These are phyloP conservation scores for Thalassiosira mediterranea DNA, from an alignment of 352 stramenopile species.

Conservation along the genomic window DNA sequence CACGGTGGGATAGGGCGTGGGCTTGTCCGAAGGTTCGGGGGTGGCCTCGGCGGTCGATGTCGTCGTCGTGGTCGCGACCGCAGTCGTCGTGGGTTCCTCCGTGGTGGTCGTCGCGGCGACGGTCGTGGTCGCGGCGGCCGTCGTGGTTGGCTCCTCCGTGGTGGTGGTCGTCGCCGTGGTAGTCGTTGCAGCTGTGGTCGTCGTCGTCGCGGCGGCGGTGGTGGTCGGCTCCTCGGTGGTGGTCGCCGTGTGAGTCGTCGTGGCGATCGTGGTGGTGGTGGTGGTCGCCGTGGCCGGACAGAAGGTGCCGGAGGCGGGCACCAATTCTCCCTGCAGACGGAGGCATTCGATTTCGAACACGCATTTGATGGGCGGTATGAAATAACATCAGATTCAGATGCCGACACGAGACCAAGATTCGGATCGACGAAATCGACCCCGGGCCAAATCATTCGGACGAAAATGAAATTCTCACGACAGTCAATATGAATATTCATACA, in stretches of 20 bases:
- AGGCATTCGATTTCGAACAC: too few species aligned
- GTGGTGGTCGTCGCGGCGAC: too few species aligned
- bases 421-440: too few species aligned
- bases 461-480: too few species aligned
- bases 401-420: too few species aligned
- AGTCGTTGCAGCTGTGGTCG: neutral
- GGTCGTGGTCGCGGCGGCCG: neutral
- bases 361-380: neutral
- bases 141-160: neutral
- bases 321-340: constrained; percentile 4
- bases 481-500: neutral
- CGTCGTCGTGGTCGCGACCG: neutral
- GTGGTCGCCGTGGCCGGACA: constrained; percentile 16
- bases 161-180: neutral
- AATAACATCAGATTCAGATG: neutral
- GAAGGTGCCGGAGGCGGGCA: constrained; percentile 8
- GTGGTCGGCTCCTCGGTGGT: too few species aligned
- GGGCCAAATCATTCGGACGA: too few species aligned
- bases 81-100: neutral
- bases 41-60: neutral
- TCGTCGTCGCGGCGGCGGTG: neutral
- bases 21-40: neutral
- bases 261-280: neutral
- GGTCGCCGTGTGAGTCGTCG: neutral
- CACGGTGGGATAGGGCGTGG: constrained; percentile 2